Conservation (phyloP, 108 stramenopile genomes). For the Hondaea fermentalgiana region DNA sequence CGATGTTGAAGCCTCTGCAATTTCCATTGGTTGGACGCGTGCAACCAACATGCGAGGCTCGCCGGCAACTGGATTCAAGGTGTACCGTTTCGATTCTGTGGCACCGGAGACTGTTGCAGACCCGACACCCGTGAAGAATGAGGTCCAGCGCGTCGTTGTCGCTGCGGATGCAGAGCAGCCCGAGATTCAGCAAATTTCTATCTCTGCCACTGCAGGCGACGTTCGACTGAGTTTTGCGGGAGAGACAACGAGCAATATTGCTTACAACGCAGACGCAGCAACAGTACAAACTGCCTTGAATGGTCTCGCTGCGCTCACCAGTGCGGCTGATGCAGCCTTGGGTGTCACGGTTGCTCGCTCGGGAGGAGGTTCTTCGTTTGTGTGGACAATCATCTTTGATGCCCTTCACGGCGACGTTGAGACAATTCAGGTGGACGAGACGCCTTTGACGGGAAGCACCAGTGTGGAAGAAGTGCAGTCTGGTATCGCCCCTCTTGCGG, state of each 20-base stretch:
- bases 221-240: conserved; percentile 25
- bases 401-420: conserved; percentile 19
- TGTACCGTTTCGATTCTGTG: conserved; percentile 56
- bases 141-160: conserved; percentile 55
- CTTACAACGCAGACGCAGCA: conserved; percentile 29
- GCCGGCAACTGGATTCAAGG: conserved; percentile 61
- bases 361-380: not conserved
- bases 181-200: conserved; percentile 31
- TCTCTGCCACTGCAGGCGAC: conserved; percentile 23
- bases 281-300: conserved; percentile 27
- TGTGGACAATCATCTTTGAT: conserved; percentile 18
- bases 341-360: conserved; percentile 2
- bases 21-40: conserved; percentile 51
- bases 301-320: conserved; percentile 16
- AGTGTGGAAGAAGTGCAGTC: not conserved
- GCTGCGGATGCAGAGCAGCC: conserved; percentile 23
- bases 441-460: not conserved
- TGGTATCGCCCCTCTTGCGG: conserved; percentile 39
- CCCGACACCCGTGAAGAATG: conserved; percentile 57
- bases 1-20: conserved; percentile 50
- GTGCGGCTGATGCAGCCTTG: not conserved
- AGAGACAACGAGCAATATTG: conserved; percentile 28
- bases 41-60: conserved; percentile 48
- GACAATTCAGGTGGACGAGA: conserved; percentile 22
- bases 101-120: conserved; percentile 53